These are phyloP conservation scores for Phytophthora syringae DNA, from an alignment of 352 stramenopile species.

Conservation along the genomic window DNA sequence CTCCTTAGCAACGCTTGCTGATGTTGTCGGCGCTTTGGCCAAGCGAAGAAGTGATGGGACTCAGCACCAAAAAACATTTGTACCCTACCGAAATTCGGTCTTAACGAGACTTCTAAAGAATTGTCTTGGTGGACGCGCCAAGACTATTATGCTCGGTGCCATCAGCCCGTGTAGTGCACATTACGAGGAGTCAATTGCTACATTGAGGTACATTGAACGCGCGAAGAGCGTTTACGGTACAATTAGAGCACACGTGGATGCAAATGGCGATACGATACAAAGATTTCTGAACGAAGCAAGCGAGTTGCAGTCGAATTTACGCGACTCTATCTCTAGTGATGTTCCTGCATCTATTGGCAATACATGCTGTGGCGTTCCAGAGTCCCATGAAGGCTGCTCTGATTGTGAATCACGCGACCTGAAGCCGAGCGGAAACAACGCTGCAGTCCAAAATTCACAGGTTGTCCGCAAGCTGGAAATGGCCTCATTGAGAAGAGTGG, in stretches of 20 bases:
- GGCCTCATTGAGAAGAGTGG: no score
- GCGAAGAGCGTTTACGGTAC: conserved; percentile 61
- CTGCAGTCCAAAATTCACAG: neutral
- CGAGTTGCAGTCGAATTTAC: conserved; percentile 52
- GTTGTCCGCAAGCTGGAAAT: neutral
- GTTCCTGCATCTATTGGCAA: conserved; percentile 4
- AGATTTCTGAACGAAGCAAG: conserved; percentile 45
- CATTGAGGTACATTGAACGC: conserved; percentile 82
- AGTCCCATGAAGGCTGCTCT: conserved; percentile 4
- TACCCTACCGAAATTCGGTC: conserved; percentile 91
- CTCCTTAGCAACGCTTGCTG: conserved; percentile 82
- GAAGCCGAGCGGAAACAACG: neutral
- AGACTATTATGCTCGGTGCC: conserved; percentile 88
- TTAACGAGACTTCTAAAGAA: conserved; percentile 86
- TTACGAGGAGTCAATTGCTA: conserved; percentile 90
- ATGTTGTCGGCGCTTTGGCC: conserved; percentile 82
- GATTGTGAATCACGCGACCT: conserved; percentile 8
- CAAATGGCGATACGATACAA: conserved; percentile 38
- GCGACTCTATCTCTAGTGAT: conserved; percentile 1
- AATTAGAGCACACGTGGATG: conserved; percentile 44
- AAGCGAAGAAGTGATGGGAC: conserved; percentile 34
- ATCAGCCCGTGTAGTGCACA: conserved; percentile 86
- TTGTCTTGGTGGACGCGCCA: conserved; percentile 80
- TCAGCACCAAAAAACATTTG: conserved; percentile 47
- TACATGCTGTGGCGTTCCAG: conserved; percentile 2